Conservation (phyloP, 2,329 filamentous ascomycete genomes). For the Chalara sp. region DNA sequence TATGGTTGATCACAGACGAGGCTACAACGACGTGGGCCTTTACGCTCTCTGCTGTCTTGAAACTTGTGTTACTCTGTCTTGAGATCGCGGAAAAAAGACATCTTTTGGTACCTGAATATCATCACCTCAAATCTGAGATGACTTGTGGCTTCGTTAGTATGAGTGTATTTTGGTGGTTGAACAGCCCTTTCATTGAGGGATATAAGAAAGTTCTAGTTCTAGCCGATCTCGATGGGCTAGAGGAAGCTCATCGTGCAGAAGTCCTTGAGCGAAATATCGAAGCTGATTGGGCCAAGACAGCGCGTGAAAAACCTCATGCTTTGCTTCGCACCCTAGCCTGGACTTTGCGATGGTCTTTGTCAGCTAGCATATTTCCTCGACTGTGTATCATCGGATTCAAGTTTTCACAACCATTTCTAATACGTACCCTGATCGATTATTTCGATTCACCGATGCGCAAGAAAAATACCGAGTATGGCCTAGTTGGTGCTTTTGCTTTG, state of each 20-base stretch:
- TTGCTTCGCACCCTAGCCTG: conserved; percentile 10
- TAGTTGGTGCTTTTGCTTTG: conserved; percentile 14
- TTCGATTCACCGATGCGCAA: not conserved
- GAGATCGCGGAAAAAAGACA: conserved; percentile 15
- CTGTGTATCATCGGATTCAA: conserved; percentile 18
- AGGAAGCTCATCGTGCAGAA: conserved; percentile 11
- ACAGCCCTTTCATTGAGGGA: conserved; percentile 26
- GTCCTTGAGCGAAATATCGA: conserved; percentile 4
- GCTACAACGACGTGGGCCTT: conserved; percentile 9
- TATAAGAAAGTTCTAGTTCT: conserved; percentile 24
- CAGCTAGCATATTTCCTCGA: conserved; percentile 13
- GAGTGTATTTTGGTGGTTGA: conserved; percentile 32
- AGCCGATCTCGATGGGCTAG: conserved; percentile 22
- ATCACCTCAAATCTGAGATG: conserved; percentile 20
- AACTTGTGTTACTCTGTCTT: conserved; percentile 13
- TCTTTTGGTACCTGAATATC: conserved; percentile 11
- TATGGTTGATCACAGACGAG: conserved; percentile 18
- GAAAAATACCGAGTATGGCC: conserved; percentile 14
- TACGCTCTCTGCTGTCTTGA: conserved; percentile 9
- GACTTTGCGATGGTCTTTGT: conserved; percentile 11
- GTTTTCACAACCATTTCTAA: conserved; percentile 18
- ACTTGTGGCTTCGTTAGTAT: conserved; percentile 27
- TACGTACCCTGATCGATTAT: conserved; percentile 8
- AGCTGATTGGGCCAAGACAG: conserved; percentile 7
- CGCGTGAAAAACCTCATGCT: conserved; percentile 5